Percentiles rank a stretch among this genome's conserved stretches.
Evolutionary conservation across 495 filamentous ascomycete species (phyloP).

Genomic region (Aspergillus olivimuriae): DNA sequence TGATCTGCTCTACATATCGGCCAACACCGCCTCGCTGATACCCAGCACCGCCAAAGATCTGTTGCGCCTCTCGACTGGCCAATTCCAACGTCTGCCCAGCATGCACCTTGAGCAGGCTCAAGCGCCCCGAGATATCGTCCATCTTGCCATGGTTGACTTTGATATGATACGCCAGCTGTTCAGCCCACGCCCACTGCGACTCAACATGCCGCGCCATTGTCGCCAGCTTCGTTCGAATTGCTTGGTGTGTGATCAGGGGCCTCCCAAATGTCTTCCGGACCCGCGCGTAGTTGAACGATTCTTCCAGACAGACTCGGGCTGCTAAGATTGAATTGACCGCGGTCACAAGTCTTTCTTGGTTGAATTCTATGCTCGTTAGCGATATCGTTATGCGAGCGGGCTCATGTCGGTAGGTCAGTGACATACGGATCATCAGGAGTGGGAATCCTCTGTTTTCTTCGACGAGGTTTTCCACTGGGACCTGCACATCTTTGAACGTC

Average conservation of each 20-base stretch:
- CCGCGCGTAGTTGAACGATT: not conserved
- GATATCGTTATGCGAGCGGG: not conserved
- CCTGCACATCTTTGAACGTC: not conserved
- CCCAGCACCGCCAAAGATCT: not conserved
- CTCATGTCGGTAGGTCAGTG: not conserved
- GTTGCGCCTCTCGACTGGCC: conserved; percentile 1
- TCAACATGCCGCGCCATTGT: not conserved
- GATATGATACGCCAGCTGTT: not conserved
- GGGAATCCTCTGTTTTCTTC: not conserved
- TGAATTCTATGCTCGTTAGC: not conserved
- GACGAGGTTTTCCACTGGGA: not conserved
- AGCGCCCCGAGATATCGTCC: not conserved
- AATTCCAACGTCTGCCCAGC: not conserved
- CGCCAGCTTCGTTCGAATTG: not conserved
- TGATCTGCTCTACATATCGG: not conserved
- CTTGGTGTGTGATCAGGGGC: not conserved
- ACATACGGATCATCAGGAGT: not conserved
- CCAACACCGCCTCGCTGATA: not conserved
- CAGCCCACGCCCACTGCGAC: conserved; percentile 2
- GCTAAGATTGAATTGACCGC: not conserved
- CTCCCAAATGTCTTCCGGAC: not conserved
- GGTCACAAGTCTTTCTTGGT: not conserved
- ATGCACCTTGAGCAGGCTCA: not conserved
- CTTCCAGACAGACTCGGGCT: not conserved
- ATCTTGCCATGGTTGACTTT: not conserved